Conservation (phyloP, 345 rosid genomes). For the Hibiscus tridactylites region DNA sequence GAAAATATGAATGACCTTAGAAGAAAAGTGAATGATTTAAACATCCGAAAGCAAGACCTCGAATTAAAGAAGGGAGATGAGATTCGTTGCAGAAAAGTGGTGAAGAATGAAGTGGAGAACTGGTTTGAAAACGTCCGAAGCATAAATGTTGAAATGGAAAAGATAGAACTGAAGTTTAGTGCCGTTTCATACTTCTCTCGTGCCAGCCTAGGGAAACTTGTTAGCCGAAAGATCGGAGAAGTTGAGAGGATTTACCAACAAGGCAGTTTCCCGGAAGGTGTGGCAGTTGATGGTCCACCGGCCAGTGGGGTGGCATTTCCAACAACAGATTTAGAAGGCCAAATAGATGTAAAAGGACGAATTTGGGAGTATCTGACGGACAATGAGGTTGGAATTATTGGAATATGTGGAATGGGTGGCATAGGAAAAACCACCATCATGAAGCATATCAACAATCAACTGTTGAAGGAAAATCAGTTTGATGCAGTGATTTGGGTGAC, state of each 20-base stretch:
- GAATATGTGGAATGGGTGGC: slow-evolving; percentile 1
- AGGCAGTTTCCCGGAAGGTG: slow-evolving; percentile 5
- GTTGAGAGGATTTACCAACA: not conserved
- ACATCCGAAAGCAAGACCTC: not conserved
- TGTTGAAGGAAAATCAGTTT: not conserved
- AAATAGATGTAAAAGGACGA: not conserved
- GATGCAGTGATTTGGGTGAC: not conserved
- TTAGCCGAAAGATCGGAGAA: not conserved
- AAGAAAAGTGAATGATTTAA: not conserved
- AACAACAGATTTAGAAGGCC: not conserved
- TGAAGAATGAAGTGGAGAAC: slow-evolving; percentile 2
- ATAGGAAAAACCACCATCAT: not conserved
- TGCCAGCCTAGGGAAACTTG: not conserved
- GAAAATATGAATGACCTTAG: not conserved
- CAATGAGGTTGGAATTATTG: not conserved
- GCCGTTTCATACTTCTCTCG: not conserved
- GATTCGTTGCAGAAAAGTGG: slow-evolving; percentile 2
- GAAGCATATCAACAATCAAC: slow-evolving; percentile 4
- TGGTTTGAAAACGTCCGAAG: not conserved
- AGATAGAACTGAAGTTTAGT: not conserved
- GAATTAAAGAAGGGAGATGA: not conserved
- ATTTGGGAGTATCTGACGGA: not conserved
- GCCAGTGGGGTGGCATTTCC: not conserved
- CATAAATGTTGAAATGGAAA: not conserved
- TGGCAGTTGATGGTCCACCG: not conserved